Percentiles rank a stretch among this genome's conserved stretches.
Conservation (phyloP, 805 yeast species). For the Tetrapisispora phaffii region DNA sequence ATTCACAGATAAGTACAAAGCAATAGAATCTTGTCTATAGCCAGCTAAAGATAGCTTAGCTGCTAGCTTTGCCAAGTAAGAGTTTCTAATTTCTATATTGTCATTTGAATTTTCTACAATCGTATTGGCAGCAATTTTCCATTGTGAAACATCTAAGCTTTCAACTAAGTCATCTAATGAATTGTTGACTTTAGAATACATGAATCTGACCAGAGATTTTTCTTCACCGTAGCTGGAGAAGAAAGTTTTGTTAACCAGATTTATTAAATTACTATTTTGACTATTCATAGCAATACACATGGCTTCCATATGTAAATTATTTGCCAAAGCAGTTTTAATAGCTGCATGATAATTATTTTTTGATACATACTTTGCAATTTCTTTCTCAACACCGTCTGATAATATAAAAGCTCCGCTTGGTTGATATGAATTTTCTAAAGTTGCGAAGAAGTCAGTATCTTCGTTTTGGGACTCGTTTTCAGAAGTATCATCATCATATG, state of each 20-base stretch:
- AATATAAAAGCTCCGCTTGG: constrained; percentile 50
- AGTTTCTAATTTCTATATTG: constrained; percentile 40
- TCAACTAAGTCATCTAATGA: constrained; percentile 60
- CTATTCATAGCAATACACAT: constrained; percentile 68
- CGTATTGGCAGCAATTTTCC: constrained; percentile 74
- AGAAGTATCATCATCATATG: constrained; percentile 28
- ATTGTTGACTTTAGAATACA: constrained; percentile 51
- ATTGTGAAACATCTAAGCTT: constrained; percentile 65
- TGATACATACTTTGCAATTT: constrained; percentile 44
- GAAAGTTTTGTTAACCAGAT: constrained; percentile 63
- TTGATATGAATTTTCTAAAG: constrained; percentile 26
- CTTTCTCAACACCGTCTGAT: constrained; percentile 36
- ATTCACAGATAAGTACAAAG: constrained; percentile 73
- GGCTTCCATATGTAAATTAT: constrained; percentile 65
- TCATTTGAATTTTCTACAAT: constrained; percentile 44
- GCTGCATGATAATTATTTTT: constrained; percentile 58
- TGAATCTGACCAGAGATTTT: constrained; percentile 56
- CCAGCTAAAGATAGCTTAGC: constrained; percentile 52
- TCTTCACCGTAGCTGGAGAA: constrained; percentile 44
- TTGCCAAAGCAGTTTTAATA: constrained; percentile 51
- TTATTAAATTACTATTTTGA: constrained; percentile 45
- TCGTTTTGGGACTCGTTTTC: constrained; percentile 15
- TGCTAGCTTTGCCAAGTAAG: constrained; percentile 58
- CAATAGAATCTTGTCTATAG: constrained; percentile 63
- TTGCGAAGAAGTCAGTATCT: constrained; percentile 32